Conservation (phyloP, 2,329 filamentous ascomycete genomes). For the Gaeumannomyces sp. region DNA sequence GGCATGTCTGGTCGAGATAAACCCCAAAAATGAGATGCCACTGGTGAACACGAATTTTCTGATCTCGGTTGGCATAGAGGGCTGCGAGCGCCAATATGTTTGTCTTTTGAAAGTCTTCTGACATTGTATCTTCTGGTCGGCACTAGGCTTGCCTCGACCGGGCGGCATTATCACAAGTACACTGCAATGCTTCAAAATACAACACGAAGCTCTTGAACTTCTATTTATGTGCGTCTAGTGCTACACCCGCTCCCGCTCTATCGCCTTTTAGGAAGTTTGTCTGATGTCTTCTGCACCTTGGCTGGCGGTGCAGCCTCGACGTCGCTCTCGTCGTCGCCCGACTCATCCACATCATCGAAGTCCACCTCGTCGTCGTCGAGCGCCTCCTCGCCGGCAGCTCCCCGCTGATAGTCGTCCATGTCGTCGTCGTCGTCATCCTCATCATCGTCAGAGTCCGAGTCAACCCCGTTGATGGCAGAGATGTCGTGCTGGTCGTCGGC, state of each 20-base stretch:
- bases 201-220: background rate
- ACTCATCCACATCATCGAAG: constrained; percentile 27
- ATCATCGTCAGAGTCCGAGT: constrained; percentile 15
- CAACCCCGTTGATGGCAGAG: constrained; percentile 10
- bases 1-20: too few species aligned
- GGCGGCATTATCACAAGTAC: background rate
- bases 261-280: constrained; percentile 24
- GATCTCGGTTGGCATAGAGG: too few species aligned
- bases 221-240: constrained; percentile 2
- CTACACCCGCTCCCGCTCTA: constrained; percentile 13
- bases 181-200: background rate
- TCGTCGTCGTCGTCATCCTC: constrained; percentile 17
- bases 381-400: constrained; percentile 18
- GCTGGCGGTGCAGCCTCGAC: constrained; percentile 26
- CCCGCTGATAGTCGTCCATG: constrained; percentile 17
- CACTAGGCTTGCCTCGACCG: background rate
- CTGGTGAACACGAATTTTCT: background rate
- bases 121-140: too few species aligned
- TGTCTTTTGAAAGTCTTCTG: too few species aligned
- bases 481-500: constrained; percentile 15
- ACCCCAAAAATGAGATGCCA: background rate
- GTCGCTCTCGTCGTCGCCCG: constrained; percentile 24
- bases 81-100: too few species aligned
- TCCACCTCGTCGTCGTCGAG: constrained; percentile 29
- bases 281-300: constrained; percentile 28